Evolutionary conservation across 768 basidiomycete species (phyloP).

Genomic region (Pseudohyphozyma bogoriensis): DNA sequence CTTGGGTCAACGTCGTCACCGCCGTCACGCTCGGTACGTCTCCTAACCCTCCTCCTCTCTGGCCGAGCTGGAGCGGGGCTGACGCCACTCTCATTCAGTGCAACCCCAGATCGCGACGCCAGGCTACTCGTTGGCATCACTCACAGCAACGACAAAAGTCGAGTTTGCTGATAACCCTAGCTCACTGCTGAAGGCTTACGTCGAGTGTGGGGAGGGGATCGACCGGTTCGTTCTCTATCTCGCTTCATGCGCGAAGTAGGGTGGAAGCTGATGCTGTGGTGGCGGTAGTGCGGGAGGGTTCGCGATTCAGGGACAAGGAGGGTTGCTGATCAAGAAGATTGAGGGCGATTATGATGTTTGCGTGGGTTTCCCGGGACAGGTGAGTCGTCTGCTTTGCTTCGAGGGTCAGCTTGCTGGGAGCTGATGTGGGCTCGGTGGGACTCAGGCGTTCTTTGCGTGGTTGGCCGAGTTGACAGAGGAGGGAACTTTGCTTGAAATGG

Average conservation of each 20-base stretch:
- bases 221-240: constrained; percentile 4
- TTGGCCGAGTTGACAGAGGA: constrained; percentile 62
- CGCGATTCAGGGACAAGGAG: constrained; percentile 81
- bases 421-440: too few relatives aligned
- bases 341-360: constrained; percentile 69
- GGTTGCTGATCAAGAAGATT: constrained; percentile 66
- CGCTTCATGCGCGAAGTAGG: too few relatives aligned
- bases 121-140: constrained; percentile 1
- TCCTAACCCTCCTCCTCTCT: background rate
- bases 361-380: constrained; percentile 81
- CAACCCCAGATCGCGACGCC: constrained; percentile 20
- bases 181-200: constrained; percentile 24
- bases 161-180: constrained; percentile 23
- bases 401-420: fast-evolving
- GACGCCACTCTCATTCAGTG: background rate
- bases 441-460: constrained; percentile 59
- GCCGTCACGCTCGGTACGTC: constrained; percentile 68
- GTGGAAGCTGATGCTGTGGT: too few relatives aligned
- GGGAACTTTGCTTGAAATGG: constrained; percentile 39
- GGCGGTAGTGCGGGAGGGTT: constrained; percentile 94
- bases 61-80: background rate
- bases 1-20: constrained; percentile 82
- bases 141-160: constrained; percentile 13
- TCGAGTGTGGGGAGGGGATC: constrained; percentile 23
- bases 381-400: constrained; percentile 2